Conservation (phyloP, 2,329 filamentous ascomycete species). For the Nannizziopsis barbatae region DNA sequence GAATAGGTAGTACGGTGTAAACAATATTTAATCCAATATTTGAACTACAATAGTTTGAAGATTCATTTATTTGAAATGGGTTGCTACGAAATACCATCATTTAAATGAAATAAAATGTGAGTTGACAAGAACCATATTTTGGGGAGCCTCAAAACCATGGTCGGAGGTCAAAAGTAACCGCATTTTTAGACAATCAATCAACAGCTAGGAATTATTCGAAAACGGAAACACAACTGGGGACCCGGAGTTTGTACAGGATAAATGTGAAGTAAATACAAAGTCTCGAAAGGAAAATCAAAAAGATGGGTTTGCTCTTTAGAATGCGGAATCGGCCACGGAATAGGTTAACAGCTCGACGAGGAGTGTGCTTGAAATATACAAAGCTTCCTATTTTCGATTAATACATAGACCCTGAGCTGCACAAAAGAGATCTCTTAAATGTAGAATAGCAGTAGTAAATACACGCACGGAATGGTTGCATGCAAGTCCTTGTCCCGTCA, state of each 20-base stretch:
- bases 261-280: not conserved
- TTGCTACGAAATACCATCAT: too few relatives aligned
- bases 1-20: too few relatives aligned
- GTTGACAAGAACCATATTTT: too few relatives aligned
- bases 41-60: too few relatives aligned
- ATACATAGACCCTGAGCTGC: conserved; percentile 8
- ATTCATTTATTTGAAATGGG: too few relatives aligned
- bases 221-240: not conserved
- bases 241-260: not conserved
- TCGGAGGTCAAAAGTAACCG: not conserved
- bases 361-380: conserved; percentile 2
- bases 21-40: too few relatives aligned
- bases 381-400: conserved; percentile 6
- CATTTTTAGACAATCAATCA: not conserved
- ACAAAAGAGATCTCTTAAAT: conserved; percentile 4
- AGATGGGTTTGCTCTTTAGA: not conserved
- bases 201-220: not conserved
- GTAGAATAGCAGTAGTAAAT: conserved; percentile 8
- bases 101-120: not conserved
- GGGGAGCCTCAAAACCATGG: not conserved
- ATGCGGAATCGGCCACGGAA: not conserved
- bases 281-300: not conserved
- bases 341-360: not conserved
- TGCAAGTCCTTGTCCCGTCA: conserved; percentile 4
- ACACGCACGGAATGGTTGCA: conserved; percentile 5